A percentile compares a stretch with the other conserved stretches of the same genome.
phyloP scores from a whole-genome alignment of 805 yeast species.

The Cyberlindnera japonica region DNA sequence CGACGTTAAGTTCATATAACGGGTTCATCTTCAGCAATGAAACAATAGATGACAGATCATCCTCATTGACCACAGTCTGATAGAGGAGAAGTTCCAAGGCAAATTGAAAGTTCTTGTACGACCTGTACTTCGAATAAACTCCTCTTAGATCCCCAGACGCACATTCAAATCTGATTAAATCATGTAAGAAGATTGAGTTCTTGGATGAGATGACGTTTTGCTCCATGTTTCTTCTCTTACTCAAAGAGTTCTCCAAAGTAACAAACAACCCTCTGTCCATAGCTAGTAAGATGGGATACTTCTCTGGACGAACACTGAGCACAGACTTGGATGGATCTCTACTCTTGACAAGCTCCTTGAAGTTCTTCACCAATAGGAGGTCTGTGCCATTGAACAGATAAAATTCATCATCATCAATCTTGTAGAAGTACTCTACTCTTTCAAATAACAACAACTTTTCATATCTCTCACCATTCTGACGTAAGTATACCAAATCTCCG shows the following conservation, averaged over 20 bases:
- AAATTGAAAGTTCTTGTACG: conserved; percentile 38
- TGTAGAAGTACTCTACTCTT: conserved; percentile 25
- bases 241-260: conserved; percentile 38
- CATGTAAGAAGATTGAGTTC: conserved; percentile 41
- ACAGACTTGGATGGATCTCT: conserved; percentile 15
- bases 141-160: conserved; percentile 4
- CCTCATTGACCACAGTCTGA: conserved; percentile 27
- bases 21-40: conserved; percentile 24
- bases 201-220: conserved; percentile 33
- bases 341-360: conserved; percentile 9
- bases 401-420: conserved; percentile 24
- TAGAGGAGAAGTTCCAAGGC: conserved; percentile 45
- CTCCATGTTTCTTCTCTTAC: conserved; percentile 29
- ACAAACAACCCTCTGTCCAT: conserved; percentile 34
- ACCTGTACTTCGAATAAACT: conserved; percentile 26
- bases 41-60: conserved; percentile 19
- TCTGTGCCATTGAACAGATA: conserved; percentile 39
- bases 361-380: conserved; percentile 26
- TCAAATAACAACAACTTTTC: conserved; percentile 23
- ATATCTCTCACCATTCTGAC: conserved; percentile 7
- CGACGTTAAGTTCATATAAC: conserved; percentile 29
- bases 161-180: conserved; percentile 43
- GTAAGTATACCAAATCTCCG: conserved; percentile 26
- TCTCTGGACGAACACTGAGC: conserved; percentile 29
- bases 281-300: conserved; percentile 27